Evolutionary conservation across 2,329 filamentous ascomycete species (phyloP).

Genomic region (Tolypocladium amazonense): DNA sequence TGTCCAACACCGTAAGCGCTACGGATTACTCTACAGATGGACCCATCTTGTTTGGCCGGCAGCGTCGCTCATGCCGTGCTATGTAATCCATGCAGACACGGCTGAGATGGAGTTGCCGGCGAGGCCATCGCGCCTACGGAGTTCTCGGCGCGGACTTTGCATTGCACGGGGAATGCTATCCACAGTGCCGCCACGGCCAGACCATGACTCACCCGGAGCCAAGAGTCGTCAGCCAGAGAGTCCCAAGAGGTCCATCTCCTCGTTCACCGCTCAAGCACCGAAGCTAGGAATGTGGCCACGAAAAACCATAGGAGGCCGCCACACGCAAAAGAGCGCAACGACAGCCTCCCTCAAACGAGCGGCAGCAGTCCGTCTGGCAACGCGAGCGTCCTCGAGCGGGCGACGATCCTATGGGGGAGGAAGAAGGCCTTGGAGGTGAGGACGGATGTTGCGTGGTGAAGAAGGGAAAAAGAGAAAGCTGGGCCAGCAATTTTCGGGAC

Average conservation of each 20-base stretch:
- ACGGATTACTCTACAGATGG: not conserved
- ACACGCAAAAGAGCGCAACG: constrained; percentile 21
- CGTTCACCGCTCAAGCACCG: not conserved
- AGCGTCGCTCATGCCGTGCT: not conserved
- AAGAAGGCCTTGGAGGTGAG: constrained; percentile 12
- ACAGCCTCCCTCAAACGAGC: constrained; percentile 34
- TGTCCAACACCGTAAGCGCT: not conserved
- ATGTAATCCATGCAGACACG: not conserved
- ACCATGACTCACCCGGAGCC: not conserved
- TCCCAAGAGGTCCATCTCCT: too few species aligned
- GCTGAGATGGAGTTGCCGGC: too few species aligned
- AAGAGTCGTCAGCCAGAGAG: not conserved
- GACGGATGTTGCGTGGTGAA: constrained; percentile 20
- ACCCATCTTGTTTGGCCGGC: not conserved
- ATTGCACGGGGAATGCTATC: not conserved
- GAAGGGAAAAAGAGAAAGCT: constrained; percentile 8
- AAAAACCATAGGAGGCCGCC: constrained; percentile 33
- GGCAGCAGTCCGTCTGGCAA: constrained; percentile 27
- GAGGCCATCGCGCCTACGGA: not conserved
- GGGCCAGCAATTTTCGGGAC: not conserved
- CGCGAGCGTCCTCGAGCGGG: constrained; percentile 3
- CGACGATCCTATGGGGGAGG: constrained; percentile 12
- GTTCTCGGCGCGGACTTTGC: too few species aligned
- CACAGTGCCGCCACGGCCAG: not conserved
- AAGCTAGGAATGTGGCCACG: constrained; percentile 24